A percentile compares a stretch with the other conserved stretches of the same genome.
These are phyloP conservation scores for Suhomyces emberorum DNA, from an alignment of 805 yeast genomes.

Conservation along the genomic window DNA sequence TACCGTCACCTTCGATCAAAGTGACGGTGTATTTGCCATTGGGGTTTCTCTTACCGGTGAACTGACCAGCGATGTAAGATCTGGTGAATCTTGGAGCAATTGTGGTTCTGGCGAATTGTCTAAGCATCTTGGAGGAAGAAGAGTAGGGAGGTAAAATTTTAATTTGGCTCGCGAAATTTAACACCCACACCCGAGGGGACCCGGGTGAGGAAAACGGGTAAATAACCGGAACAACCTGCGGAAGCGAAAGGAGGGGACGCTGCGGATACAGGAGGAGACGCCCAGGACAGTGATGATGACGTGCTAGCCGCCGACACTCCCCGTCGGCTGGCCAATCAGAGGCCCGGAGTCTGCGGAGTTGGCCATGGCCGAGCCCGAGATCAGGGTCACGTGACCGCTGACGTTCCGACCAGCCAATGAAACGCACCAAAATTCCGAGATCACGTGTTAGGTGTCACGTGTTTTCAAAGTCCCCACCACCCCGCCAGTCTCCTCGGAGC, in stretches of 20 bases:
- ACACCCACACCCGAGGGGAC: background rate
- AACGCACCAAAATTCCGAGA: too few relatives aligned
- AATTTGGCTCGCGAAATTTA: background rate
- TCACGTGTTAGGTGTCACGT: too few relatives aligned
- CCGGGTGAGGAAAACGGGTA: background rate
- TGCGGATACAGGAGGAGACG: background rate
- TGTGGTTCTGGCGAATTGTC: conserved; percentile 32
- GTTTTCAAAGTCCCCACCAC: too few relatives aligned
- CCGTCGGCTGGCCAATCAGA: conserved; percentile 5
- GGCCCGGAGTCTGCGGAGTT: background rate
- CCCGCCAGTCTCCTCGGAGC: too few relatives aligned
- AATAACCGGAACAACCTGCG: background rate
- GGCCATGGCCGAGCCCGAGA: background rate
- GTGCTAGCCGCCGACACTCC: too few relatives aligned
- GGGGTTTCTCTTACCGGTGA: conserved; percentile 59
- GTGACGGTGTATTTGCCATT: conserved; percentile 92
- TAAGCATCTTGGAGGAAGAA: conserved; percentile 24
- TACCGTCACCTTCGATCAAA: conserved; percentile 97
- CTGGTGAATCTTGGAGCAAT: conserved; percentile 26
- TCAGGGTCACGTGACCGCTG: background rate
- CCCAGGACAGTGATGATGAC: too few relatives aligned
- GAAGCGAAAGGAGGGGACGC: background rate
- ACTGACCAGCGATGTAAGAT: conserved; percentile 55
- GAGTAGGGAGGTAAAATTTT: conserved; percentile 1
- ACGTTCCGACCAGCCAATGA: too few relatives aligned